Percentiles rank a stretch among this genome's conserved stretches.
Conservation (phyloP, 345 rosid genomes). For the Toxicodendron radicans region DNA sequence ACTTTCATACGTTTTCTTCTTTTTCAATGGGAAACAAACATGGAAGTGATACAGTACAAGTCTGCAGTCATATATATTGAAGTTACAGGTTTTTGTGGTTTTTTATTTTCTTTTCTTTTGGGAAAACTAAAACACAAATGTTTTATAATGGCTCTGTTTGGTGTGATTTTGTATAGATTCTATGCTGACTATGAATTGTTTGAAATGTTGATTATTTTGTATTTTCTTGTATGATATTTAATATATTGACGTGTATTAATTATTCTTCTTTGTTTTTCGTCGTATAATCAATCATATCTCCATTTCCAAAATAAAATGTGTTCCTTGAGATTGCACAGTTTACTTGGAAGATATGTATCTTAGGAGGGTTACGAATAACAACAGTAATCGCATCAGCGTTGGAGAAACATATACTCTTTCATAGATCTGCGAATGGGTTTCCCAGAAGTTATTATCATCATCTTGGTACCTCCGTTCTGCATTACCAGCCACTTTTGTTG, state of each 20-base stretch:
- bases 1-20: constrained; percentile 6
- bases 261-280: no score
- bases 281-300: no score
- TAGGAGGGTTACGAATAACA: no score
- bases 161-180: not conserved
- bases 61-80: not conserved
- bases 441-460: no score
- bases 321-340: no score
- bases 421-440: no score
- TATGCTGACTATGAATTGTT: not conserved
- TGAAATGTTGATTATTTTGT: not conserved
- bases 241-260: not conserved
- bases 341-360: no score
- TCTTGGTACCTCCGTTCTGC: no score
- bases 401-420: no score
- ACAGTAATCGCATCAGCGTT: no score
- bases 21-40: constrained; percentile 5
- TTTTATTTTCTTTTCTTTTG: not conserved
- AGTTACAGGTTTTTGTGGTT: not conserved
- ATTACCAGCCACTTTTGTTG: no score
- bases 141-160: not conserved
- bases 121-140: not conserved
- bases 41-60: not conserved
- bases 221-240: not conserved
- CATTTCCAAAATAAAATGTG: no score